Conservation (phyloP, 768 basidiomycete species). For the Calocybe cyanea region DNA sequence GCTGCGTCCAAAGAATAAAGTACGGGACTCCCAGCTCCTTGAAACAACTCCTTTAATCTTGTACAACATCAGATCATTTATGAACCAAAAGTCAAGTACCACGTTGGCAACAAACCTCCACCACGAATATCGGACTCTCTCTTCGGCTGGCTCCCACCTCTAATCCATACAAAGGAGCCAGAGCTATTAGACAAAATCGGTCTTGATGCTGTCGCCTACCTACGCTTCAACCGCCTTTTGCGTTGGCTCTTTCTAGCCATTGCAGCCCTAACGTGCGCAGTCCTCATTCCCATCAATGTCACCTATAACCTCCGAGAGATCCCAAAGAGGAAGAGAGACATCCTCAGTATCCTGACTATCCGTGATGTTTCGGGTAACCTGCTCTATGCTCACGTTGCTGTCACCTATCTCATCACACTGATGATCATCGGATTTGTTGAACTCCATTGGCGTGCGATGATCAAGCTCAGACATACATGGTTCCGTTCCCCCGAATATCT, state of each 20-base stretch:
- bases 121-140: slow-evolving; percentile 80
- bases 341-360: slow-evolving; percentile 81
- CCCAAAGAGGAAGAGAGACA: slow-evolving; percentile 43
- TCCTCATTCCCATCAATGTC: slow-evolving; percentile 86
- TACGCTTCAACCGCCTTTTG: slow-evolving; percentile 87
- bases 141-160: slow-evolving; percentile 87
- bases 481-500: slow-evolving; percentile 89
- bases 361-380: slow-evolving; percentile 69
- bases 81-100: slow-evolving; percentile 93
- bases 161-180: slow-evolving; percentile 81
- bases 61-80: slow-evolving; percentile 64
- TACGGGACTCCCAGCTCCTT: slow-evolving; percentile 21
- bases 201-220: slow-evolving; percentile 88
- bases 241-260: slow-evolving; percentile 68
- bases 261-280: slow-evolving; percentile 58
- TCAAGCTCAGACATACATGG: slow-evolving; percentile 78
- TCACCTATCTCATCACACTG: slow-evolving; percentile 77
- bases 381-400: slow-evolving; percentile 82
- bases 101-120: slow-evolving; percentile 70
- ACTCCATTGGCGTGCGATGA: slow-evolving; percentile 73
- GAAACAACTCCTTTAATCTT: slow-evolving; percentile 4
- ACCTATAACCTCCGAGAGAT: slow-evolving; percentile 77
- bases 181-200: slow-evolving; percentile 86
- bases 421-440: slow-evolving; percentile 71
- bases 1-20: slow-evolving; percentile 88